Percentiles rank a stretch among this genome's conserved stretches.
phyloP scores from a whole-genome alignment of 1,139 yeast species.

The Suhomyces atakaporum region DNA sequence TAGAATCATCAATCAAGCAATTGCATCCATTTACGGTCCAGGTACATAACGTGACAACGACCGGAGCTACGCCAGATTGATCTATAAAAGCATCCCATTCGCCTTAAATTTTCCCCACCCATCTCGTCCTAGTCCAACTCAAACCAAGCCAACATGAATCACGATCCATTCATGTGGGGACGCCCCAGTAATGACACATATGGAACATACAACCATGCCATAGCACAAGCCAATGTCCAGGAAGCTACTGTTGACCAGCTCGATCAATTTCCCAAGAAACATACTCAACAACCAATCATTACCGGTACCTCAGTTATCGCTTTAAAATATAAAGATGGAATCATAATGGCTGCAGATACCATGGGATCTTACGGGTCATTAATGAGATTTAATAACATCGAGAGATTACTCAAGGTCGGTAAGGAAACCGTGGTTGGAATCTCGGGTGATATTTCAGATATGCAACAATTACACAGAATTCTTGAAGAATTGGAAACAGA shows the following conservation, averaged over 20 bases:
- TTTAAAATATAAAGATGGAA: conserved; percentile 85
- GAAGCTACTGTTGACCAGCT: conserved; percentile 22
- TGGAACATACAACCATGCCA: conserved; percentile 73
- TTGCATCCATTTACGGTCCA: neutral
- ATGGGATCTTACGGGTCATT: conserved; percentile 92
- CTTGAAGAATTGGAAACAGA: conserved; percentile 74
- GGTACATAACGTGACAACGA: neutral
- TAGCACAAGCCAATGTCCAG: conserved; percentile 55
- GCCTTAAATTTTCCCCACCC: neutral
- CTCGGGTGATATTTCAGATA: conserved; percentile 93
- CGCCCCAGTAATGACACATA: conserved; percentile 83
- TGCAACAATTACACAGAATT: conserved; percentile 77
- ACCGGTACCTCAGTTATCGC: conserved; percentile 97
- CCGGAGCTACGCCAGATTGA: neutral
- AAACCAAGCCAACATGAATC: conserved; percentile 62
- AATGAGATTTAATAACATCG: conserved; percentile 80
- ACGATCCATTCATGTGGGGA: conserved; percentile 95
- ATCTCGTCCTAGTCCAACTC: no score
- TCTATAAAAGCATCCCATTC: neutral
- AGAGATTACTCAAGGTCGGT: conserved; percentile 84
- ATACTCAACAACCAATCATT: conserved; percentile 91
- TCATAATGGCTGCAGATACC: conserved; percentile 93
- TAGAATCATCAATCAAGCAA: neutral
- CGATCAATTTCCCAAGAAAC: conserved; percentile 63
- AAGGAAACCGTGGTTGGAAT: conserved; percentile 85